Conservation (phyloP, 169 alveolate genomes). For the Cryptosporidium canis region DNA sequence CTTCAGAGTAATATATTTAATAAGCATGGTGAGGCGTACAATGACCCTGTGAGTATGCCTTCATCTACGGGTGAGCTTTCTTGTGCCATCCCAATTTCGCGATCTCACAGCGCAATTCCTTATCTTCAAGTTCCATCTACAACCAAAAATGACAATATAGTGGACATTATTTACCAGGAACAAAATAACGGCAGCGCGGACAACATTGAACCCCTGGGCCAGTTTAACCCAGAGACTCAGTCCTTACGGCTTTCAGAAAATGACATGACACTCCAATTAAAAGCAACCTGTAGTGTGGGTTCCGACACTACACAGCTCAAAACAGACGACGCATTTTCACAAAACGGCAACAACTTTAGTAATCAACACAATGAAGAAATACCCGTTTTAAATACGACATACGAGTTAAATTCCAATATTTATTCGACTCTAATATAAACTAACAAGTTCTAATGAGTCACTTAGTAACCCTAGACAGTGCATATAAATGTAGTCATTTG, state of each 20-base stretch:
- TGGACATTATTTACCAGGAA: neutral
- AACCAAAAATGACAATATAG: neutral
- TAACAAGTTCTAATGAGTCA: neutral
- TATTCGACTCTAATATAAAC: neutral
- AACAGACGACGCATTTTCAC: neutral
- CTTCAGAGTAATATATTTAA: neutral
- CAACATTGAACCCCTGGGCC: neutral
- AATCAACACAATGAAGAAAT: neutral
- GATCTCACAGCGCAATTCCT: neutral
- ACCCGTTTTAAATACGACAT: neutral
- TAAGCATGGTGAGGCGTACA: neutral
- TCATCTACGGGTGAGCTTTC: neutral
- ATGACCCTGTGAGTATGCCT: neutral
- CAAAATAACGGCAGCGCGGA: neutral
- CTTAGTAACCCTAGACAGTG: neutral
- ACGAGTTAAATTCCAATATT: conserved; percentile 1
- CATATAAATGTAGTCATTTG: neutral
- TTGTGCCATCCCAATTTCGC: neutral
- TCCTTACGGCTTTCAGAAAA: neutral
- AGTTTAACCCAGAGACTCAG: neutral
- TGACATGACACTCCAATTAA: neutral
- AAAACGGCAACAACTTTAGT: neutral
- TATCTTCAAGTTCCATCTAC: neutral
- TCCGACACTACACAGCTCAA: neutral
- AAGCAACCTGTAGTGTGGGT: neutral